A percentile compares a stretch with the other conserved stretches of the same genome.
phyloP scores from a whole-genome alignment of 202 grass and related monocot species.

The Panicum hallii region DNA sequence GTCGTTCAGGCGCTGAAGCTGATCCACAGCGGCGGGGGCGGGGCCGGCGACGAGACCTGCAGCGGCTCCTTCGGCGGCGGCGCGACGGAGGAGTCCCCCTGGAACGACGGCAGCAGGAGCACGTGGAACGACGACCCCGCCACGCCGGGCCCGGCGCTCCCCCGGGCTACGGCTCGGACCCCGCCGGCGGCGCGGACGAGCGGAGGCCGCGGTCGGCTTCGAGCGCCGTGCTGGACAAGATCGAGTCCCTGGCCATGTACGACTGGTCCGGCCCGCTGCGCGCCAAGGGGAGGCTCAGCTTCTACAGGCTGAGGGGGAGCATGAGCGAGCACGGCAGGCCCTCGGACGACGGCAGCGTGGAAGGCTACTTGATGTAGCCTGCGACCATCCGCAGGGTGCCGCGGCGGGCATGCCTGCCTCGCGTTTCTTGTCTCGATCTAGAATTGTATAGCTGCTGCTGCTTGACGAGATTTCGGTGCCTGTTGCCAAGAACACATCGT shows the following conservation, averaged over 20 bases:
- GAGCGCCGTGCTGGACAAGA: conserved; percentile 54
- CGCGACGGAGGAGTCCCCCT: conserved; percentile 52
- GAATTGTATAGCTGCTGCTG: conserved; percentile 46
- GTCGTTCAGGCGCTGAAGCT: conserved; percentile 87
- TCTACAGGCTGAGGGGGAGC: conserved; percentile 75
- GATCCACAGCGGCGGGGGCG: conserved; percentile 52
- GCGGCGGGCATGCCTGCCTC: not conserved
- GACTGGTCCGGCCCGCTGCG: conserved; percentile 79
- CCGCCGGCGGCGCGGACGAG: conserved; percentile 43
- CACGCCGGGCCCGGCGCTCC: conserved; percentile 30
- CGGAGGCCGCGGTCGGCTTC: conserved; percentile 68
- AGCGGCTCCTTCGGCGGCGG: conserved; percentile 57
- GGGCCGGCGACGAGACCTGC: conserved; percentile 56
- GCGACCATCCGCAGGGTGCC: not conserved
- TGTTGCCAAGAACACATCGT: conserved; percentile 31
- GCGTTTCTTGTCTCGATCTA: conserved; percentile 5
- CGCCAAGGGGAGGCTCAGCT: conserved; percentile 52
- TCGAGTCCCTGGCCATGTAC: conserved; percentile 62
- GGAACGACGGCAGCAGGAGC: conserved; percentile 52
- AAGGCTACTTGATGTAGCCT: conserved; percentile 51
- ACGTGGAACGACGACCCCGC: conserved; percentile 55
- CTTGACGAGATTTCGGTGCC: conserved; percentile 45
- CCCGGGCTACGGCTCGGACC: conserved; percentile 55
- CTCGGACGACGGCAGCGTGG: conserved; percentile 46
- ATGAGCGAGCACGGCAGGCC: conserved; percentile 77